Evolutionary conservation across 768 basidiomycete species (phyloP).

Genomic region (Tephrocybe sp.): DNA sequence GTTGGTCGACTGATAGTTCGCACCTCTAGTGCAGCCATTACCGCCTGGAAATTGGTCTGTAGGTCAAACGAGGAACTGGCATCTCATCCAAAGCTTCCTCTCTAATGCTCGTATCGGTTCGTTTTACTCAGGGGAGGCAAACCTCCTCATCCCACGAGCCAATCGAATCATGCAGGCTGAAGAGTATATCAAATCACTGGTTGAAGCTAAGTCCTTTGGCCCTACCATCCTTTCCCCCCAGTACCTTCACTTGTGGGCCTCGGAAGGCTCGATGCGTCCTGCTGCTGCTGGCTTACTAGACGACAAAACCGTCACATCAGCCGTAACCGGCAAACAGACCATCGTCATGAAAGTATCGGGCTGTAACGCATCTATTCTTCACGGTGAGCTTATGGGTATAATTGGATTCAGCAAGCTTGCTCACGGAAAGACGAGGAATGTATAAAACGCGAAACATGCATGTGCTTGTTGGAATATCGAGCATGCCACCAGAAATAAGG

Average conservation of each 20-base stretch:
- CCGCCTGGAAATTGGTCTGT: background rate
- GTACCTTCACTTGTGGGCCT: conserved; percentile 12
- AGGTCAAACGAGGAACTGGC: background rate
- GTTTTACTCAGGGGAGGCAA: background rate
- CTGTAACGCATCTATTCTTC: conserved; percentile 17
- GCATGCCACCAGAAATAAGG: too few species aligned
- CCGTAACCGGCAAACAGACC: conserved; percentile 10
- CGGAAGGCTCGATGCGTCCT: conserved; percentile 26
- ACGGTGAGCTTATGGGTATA: conserved; percentile 21
- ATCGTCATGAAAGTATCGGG: conserved; percentile 15
- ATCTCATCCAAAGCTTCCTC: background rate
- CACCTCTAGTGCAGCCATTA: background rate
- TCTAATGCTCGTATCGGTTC: background rate
- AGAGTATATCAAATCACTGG: background rate
- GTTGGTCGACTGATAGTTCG: background rate
- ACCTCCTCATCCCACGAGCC: background rate
- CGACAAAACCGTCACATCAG: conserved; percentile 17
- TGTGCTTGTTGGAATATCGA: background rate
- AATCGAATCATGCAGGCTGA: background rate
- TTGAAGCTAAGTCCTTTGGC: background rate
- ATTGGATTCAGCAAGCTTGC: too few species aligned
- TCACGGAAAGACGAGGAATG: too few species aligned
- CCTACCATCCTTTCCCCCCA: background rate
- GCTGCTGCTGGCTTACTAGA: conserved; percentile 17
- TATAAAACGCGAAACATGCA: too few species aligned